phyloP scores from a whole-genome alignment of 2,329 filamentous ascomycete genomes.

The Bipolaris gigantea region DNA sequence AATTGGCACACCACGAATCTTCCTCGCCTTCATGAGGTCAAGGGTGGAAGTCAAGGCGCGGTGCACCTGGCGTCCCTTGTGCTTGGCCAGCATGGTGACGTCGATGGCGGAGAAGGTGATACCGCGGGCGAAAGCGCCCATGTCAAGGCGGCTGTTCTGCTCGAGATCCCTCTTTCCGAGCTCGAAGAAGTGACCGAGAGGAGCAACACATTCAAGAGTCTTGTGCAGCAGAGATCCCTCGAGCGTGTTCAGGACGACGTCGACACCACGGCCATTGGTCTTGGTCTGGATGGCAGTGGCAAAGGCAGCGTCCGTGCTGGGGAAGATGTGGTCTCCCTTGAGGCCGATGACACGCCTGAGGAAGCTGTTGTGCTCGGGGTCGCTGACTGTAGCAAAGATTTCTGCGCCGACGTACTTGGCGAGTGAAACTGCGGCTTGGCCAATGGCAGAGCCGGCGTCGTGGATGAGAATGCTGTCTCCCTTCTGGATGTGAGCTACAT shows the following conservation, averaged over 20 bases:
- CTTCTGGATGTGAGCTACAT: neutral
- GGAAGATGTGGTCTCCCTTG: constrained; percentile 36
- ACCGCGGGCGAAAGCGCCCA: constrained; percentile 5
- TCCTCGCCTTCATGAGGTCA: neutral
- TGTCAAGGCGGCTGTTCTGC: constrained; percentile 5
- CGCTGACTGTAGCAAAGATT: constrained; percentile 26
- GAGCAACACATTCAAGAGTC: constrained; percentile 51
- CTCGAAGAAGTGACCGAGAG: constrained; percentile 23
- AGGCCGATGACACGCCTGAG: constrained; percentile 21
- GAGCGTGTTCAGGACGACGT: constrained; percentile 39
- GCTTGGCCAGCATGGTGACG: neutral
- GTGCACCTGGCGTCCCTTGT: neutral
- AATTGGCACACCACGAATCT: neutral
- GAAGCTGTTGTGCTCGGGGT: constrained; percentile 21
- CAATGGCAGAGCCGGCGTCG: neutral
- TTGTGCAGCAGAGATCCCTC: constrained; percentile 33
- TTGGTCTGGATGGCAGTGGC: constrained; percentile 16
- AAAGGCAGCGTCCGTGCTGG: constrained; percentile 31
- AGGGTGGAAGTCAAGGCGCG: neutral
- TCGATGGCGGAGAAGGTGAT: neutral
- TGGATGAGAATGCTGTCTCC: neutral
- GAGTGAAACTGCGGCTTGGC: neutral
- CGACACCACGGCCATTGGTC: constrained; percentile 40
- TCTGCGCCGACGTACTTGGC: constrained; percentile 7
- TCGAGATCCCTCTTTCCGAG: constrained; percentile 24